Percentiles rank a stretch among this genome's conserved stretches.
These are phyloP conservation scores for Porodaedalea pini DNA, from an alignment of 1,284 basidiomycete genomes.

Conservation along the genomic window DNA sequence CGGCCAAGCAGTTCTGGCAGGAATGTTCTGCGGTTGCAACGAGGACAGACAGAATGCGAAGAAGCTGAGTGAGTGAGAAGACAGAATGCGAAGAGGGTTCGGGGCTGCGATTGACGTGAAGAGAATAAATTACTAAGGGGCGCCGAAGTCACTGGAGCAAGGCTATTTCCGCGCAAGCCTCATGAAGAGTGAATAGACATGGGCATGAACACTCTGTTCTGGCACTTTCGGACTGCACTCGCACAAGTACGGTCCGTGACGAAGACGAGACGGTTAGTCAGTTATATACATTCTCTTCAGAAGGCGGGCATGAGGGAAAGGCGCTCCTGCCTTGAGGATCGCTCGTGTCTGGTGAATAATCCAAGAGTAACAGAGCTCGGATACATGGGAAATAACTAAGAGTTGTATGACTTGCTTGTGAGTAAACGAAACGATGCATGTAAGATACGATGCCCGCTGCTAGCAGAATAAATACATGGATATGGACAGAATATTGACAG, in stretches of 20 bases:
- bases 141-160: neutral
- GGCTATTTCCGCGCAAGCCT: neutral
- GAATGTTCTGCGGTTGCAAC: neutral
- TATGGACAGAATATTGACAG: too few relatives aligned
- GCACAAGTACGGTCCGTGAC: neutral
- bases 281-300: neutral
- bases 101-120: neutral
- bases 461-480: too few relatives aligned
- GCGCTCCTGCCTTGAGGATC: conserved; percentile 4
- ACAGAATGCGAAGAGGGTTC: neutral
- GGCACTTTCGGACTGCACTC: neutral
- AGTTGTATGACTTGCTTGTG: neutral
- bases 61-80: neutral
- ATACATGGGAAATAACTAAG: neutral
- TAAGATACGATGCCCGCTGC: too few relatives aligned
- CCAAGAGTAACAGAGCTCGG: neutral
- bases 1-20: neutral
- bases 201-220: neutral
- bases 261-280: conserved; percentile 1
- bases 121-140: neutral
- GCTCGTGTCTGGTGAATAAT: neutral
- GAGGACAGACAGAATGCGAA: neutral
- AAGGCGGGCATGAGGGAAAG: conserved; percentile 2
- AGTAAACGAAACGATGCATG: neutral
- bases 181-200: too few relatives aligned